Evolutionary conservation across 2,329 filamentous ascomycete species (phyloP).

Genomic region (Cucurbitaria berberidis): DNA sequence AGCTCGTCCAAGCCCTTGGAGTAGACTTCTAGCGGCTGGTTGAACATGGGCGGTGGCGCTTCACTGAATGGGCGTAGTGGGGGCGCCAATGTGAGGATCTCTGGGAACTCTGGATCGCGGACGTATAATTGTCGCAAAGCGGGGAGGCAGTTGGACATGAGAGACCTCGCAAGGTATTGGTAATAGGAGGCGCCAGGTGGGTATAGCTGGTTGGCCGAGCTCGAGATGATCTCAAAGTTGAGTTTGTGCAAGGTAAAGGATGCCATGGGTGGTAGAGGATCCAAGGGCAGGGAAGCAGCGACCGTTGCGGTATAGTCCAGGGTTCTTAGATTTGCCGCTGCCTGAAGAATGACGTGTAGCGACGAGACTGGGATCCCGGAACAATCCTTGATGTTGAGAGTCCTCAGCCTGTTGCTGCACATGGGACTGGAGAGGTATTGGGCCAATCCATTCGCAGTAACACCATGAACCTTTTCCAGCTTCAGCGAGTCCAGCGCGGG

Average conservation of each 20-base stretch:
- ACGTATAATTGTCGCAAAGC: conserved; percentile 80
- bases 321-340: conserved; percentile 64
- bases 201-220: conserved; percentile 62
- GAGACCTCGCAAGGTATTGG: conserved; percentile 81
- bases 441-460: conserved; percentile 74
- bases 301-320: conserved; percentile 65
- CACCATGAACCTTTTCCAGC: conserved; percentile 71
- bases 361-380: conserved; percentile 71
- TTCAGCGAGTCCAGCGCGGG: conserved; percentile 76
- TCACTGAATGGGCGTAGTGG: conserved; percentile 63
- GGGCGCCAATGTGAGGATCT: conserved; percentile 75
- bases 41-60: conserved; percentile 51
- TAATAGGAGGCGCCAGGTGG: conserved; percentile 71
- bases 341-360: conserved; percentile 66
- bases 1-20: conserved; percentile 71
- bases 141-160: conserved; percentile 77
- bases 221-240: conserved; percentile 80
- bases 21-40: conserved; percentile 67
- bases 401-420: conserved; percentile 66
- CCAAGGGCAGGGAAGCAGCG: conserved; percentile 61
- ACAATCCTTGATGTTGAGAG: conserved; percentile 69
- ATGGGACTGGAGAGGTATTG: conserved; percentile 67
- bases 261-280: conserved; percentile 66
- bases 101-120: conserved; percentile 81
- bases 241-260: conserved; percentile 74